Conservation (phyloP, 169 alveolate genomes). For the Ichthyophthirius multifiliis region DNA sequence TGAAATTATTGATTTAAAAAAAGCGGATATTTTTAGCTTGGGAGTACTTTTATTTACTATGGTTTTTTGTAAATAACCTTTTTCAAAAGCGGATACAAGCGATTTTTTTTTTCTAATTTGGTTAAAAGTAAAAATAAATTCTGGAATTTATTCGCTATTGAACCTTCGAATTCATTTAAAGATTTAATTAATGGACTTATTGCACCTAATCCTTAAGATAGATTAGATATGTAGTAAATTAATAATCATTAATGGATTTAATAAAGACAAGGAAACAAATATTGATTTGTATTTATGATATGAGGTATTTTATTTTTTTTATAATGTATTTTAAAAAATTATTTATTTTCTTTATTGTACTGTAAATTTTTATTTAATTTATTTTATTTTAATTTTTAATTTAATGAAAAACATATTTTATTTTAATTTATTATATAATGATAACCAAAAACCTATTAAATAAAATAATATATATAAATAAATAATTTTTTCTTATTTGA, state of each 20-base stretch:
- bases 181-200: background rate
- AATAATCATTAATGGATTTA: background rate
- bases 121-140: background rate
- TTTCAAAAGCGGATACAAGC: background rate
- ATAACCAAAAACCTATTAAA: too few relatives aligned
- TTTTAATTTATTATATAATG: too few relatives aligned
- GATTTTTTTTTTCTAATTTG: background rate
- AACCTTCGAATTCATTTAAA: background rate
- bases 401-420: too few relatives aligned
- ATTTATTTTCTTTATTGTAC: too few relatives aligned
- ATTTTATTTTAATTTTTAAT: too few relatives aligned
- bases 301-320: too few relatives aligned
- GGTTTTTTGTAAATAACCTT: constrained; percentile 31
- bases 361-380: too few relatives aligned
- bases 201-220: background rate
- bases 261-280: too few relatives aligned
- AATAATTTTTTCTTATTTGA: too few relatives aligned
- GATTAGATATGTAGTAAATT: background rate
- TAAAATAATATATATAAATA: too few relatives aligned
- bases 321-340: too few relatives aligned
- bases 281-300: too few relatives aligned
- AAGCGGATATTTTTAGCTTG: constrained; percentile 80
- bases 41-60: constrained; percentile 76
- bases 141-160: constrained; percentile 2
- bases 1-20: constrained; percentile 19